phyloP scores from a whole-genome alignment of 2,329 filamentous ascomycete species.

The Fusarium sambucinum region DNA sequence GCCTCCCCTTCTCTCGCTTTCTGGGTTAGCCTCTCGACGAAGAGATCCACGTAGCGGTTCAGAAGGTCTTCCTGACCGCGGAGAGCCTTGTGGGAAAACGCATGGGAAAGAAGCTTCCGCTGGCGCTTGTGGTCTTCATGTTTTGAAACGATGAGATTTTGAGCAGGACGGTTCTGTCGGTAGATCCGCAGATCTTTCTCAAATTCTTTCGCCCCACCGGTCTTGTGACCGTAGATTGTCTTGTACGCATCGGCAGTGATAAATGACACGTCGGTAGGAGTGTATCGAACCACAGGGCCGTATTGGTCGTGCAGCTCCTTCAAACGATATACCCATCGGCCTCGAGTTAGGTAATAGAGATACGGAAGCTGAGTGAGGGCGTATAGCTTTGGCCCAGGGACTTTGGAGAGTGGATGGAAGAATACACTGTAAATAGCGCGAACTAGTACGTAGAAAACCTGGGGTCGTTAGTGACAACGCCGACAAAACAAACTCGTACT shows the following conservation, averaged over 20 bases:
- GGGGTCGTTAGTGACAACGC: not conserved
- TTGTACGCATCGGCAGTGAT: constrained; percentile 13
- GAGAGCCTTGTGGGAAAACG: constrained; percentile 11
- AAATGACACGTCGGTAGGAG: constrained; percentile 4
- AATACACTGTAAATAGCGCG: not conserved
- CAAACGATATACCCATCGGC: not conserved
- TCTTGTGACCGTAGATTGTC: constrained; percentile 8
- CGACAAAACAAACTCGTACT: not conserved
- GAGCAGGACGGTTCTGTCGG: not conserved
- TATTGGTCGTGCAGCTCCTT: not conserved
- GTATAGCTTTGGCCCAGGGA: constrained; percentile 12
- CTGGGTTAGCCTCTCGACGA: not conserved
- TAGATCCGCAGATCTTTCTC: constrained; percentile 5
- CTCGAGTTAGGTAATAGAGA: not conserved
- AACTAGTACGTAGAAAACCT: not conserved
- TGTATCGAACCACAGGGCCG: constrained; percentile 7
- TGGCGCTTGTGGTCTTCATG: constrained; percentile 14
- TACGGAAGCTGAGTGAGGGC: not conserved
- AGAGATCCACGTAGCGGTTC: not conserved
- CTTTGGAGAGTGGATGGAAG: constrained; percentile 16
- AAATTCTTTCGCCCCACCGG: not conserved
- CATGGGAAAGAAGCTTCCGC: constrained; percentile 9
- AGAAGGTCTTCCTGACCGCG: not conserved
- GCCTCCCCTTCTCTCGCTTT: not conserved
- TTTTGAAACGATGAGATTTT: not conserved